Base-by-base conservation (phyloP, 352 stramenopile species). In the Saprolegnia diclina region DNA sequence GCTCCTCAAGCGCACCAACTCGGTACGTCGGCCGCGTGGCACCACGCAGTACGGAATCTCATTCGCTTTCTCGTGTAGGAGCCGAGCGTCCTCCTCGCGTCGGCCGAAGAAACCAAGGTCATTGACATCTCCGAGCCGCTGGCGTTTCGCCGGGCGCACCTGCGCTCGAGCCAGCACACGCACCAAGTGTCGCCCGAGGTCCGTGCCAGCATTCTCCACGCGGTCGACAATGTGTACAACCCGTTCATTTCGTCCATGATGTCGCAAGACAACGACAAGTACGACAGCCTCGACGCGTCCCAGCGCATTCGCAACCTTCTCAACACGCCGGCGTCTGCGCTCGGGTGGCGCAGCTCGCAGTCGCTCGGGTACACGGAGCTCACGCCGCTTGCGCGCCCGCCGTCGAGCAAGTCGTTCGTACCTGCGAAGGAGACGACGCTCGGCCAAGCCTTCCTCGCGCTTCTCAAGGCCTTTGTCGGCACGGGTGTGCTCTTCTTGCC, bases 231-330 rank as follows among this genome's bases (percentile, higher is more conserved):
- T 56, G 83, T 92, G 57, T 93, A 93, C 77, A 80, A 93, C 61
- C 83, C 83, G 40, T 90, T 93, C 64, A 93, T 93, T 62, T 81
- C 81, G 61, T 90, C 72, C 67, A 91, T 92, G 56, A 67, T 93
- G 35, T 88, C 82, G 56, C 85, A 93, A 56, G 84, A 91, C 75
- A 91, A 90, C 71, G 85, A 93, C 71, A 67, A 79, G 40, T 93
- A 85, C 72, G 83, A 91, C 64, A 79, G 89, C 64, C 80, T 93
- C 71, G 77, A 77, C 37, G 78, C 87, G 6, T 71, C 90, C 26
- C 79, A 91, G 50, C 82, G 83, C 11, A 82, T 76, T 11, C 65
- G 80, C 46, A 93, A 77, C 64, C 64, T 93, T 63, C 75, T 93
- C 22, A 74, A 89, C 71, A 93, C 85, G 54, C 85, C 85, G 19